Evolutionary conservation across 345 rosid genomes (phyloP).

Genomic region (Hirschfeldia incana): DNA sequence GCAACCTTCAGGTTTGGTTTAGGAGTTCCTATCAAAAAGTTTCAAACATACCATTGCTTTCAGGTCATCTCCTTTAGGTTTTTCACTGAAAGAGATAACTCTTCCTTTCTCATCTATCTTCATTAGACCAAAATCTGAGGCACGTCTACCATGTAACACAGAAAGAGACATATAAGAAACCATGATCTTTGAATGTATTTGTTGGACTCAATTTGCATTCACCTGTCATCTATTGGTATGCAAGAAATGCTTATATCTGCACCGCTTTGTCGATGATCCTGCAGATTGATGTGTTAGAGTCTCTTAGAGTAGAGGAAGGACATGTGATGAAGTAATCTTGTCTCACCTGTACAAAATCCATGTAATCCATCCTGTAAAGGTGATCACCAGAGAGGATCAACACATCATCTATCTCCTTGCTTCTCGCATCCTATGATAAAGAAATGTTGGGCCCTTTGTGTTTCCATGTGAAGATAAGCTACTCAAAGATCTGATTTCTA

Average conservation of each 20-base stretch:
- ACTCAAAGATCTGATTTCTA: conserved; percentile 19
- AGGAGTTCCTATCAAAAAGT: neutral
- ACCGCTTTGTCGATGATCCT: conserved; percentile 90
- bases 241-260: conserved; percentile 88
- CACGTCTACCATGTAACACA: conserved; percentile 68
- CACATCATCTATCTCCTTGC: conserved; percentile 84
- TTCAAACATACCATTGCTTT: conserved; percentile 68
- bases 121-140: conserved; percentile 96
- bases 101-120: conserved; percentile 85
- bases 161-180: conserved; percentile 24
- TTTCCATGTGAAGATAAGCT: conserved; percentile 18
- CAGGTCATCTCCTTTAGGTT: conserved; percentile 77
- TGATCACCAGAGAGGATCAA: conserved; percentile 94
- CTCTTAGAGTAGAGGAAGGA: conserved; percentile 8
- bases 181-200: conserved; percentile 18
- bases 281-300: conserved; percentile 31
- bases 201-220: conserved; percentile 5
- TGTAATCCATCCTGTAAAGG: conserved; percentile 87
- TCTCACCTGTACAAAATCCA: conserved; percentile 87
- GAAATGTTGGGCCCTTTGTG: neutral
- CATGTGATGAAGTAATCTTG: neutral
- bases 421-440: conserved; percentile 59
- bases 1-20: neutral
- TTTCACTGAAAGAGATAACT: conserved; percentile 82
- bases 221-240: conserved; percentile 82